Base-by-base conservation (phyloP, 1,284 basidiomycete species). In the Volvariella surrecta region DNA sequence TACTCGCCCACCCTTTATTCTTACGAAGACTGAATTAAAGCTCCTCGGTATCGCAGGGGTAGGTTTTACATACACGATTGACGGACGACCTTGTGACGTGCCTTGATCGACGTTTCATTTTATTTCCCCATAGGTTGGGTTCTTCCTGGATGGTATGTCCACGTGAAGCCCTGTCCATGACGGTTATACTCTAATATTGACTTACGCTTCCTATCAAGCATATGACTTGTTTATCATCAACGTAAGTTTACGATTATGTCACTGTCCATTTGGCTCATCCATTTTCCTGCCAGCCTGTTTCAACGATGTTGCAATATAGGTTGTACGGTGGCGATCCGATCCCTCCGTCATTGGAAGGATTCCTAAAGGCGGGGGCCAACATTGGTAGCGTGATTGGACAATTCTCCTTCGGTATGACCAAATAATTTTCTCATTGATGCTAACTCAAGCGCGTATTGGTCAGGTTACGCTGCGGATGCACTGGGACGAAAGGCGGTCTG, bases 211-310 rank as follows among this genome's bases (percentile, higher is more conserved):
- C 17, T 41, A 39, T 15, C 17, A 46, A 82, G 81, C 82, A 2
- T 85, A 87, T 52, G 82, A 87, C 57, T 63, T 87, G 11, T 87
- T 88, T 61, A 78, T 87, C 48, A 86, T 88, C 62, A 87, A 87
- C 59, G 79, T 77, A 49, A 41, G 73, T 53, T 2, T 10, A 39
- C 18, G 30, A 28, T 3, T 28, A 6, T 6, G 6, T 6, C 24
- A 6, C 6, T 28, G 24, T 28, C 6, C 6, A 11, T 11, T 3
- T 30, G 8, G 7, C n/a, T 20, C 34, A 42, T 40, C 24, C 3
- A 35, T 35, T 37, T 8, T 37, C 4, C 9, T n/a, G 15, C n/a
- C 49, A 82, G 80, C 80, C 83, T 38, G 82, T 85, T 13, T 64
- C 82, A 3, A 82, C 78, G 2, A 86, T 87, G 83, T 67, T 88